Percentiles rank a stretch among this genome's conserved stretches.
These are phyloP conservation scores for Trichoderma sp. DNA, from an alignment of 2,329 filamentous ascomycete genomes.

Conservation along the genomic window DNA sequence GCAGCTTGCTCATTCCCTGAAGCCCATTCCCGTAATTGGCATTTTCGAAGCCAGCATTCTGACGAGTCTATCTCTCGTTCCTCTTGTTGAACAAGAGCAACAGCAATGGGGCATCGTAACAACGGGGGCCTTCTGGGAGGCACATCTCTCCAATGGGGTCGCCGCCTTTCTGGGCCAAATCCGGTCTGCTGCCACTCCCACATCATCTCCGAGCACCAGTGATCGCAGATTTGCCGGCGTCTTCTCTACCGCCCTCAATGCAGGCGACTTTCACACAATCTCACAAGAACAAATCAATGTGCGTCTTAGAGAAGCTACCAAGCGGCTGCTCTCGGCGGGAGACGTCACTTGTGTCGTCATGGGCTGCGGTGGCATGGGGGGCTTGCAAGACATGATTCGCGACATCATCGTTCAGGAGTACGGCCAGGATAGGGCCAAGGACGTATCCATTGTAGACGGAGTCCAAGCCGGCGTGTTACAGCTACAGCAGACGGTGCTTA, in stretches of 20 bases:
- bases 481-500: constrained; percentile 53
- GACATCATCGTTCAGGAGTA: constrained; percentile 59
- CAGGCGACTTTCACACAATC: constrained; percentile 73
- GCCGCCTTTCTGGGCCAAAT: constrained; percentile 56
- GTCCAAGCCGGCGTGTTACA: constrained; percentile 66
- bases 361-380: constrained; percentile 89
- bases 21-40: constrained; percentile 44
- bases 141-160: constrained; percentile 65
- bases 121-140: constrained; percentile 81
- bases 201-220: not conserved
- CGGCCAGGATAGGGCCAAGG: constrained; percentile 17
- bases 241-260: constrained; percentile 75
- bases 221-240: constrained; percentile 68
- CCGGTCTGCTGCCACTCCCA: not conserved
- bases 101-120: constrained; percentile 77
- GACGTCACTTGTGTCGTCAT: constrained; percentile 69
- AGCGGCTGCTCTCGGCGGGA: constrained; percentile 55
- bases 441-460: constrained; percentile 68
- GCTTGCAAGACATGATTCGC: constrained; percentile 73
- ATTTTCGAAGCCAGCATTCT: constrained; percentile 85
- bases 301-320: constrained; percentile 68
- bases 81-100: constrained; percentile 35
- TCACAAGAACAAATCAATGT: constrained; percentile 59
- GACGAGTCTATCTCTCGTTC: constrained; percentile 53
- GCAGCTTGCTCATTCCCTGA: constrained; percentile 43